Conservation (phyloP, 805 yeast species). For the Barnettozyma sp. region DNA sequence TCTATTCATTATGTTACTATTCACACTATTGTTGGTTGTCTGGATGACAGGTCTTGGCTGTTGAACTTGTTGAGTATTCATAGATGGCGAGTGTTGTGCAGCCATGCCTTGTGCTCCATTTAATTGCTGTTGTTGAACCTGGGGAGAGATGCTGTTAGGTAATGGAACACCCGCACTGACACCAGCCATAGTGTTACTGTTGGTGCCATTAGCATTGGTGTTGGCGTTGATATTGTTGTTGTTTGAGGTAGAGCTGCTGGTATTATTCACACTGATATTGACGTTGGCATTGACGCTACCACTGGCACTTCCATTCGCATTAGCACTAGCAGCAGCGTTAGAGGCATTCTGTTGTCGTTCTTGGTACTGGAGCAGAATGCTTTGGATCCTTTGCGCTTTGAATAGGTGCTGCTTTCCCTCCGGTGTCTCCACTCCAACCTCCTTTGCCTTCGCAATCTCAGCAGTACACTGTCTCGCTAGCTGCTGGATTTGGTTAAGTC, state of each 20-base stretch:
- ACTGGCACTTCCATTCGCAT: no score
- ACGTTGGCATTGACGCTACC: no score
- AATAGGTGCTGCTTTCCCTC: constrained; percentile 56
- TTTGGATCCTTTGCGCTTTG: constrained; percentile 58
- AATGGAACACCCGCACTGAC: constrained; percentile 14
- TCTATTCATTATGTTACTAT: constrained; percentile 6
- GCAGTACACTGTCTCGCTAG: constrained; percentile 51
- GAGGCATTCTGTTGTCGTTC: constrained; percentile 19
- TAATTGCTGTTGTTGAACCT: constrained; percentile 10
- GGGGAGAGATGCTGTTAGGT: constrained; percentile 14
- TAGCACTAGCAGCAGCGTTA: constrained; percentile 13
- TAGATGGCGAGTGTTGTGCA: constrained; percentile 1
- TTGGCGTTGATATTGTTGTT: no score
- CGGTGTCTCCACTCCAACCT: constrained; percentile 51
- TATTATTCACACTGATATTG: no score
- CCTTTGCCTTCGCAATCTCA: constrained; percentile 56
- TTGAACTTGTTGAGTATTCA: constrained; percentile 14
- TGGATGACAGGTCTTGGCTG: constrained; percentile 18
- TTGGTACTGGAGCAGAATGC: constrained; percentile 49
- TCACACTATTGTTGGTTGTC: neutral
- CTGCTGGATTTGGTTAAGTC: constrained; percentile 33
- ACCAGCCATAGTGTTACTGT: constrained; percentile 8
- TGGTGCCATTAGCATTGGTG: neutral
- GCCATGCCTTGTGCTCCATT: neutral
- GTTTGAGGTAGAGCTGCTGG: no score